Evolutionary conservation across 306 rosid genomes (phyloP).

Genomic region (Begonia masoniana): DNA sequence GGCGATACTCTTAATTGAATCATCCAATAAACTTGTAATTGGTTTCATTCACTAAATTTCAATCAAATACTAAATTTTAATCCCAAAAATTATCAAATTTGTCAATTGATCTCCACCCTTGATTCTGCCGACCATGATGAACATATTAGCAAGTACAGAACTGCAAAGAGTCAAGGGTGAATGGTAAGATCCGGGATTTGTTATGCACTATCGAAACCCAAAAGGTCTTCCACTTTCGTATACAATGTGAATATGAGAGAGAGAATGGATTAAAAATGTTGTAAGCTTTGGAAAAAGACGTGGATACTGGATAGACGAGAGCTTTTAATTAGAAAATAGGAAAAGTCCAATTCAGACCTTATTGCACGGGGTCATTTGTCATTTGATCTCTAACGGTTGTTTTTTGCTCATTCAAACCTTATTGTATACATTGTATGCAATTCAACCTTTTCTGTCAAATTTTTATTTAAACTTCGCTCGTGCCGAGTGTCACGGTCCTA

Average conservation of each 20-base stretch:
- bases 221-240: conserved; percentile 16
- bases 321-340: neutral
- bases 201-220: conserved; percentile 15
- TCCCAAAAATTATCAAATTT: neutral
- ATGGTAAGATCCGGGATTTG: conserved; percentile 7
- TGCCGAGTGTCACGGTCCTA: too few relatives aligned
- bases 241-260: conserved; percentile 1
- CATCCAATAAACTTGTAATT: too few relatives aligned
- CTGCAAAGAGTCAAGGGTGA: neutral
- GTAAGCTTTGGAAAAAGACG: conserved; percentile 10
- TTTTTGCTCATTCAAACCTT: too few relatives aligned
- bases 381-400: too few relatives aligned
- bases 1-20: too few relatives aligned
- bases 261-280: conserved; percentile 1
- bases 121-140: neutral
- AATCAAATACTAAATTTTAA: too few relatives aligned
- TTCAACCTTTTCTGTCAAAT: too few relatives aligned
- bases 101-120: neutral
- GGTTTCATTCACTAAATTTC: too few relatives aligned
- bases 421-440: too few relatives aligned
- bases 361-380: too few relatives aligned
- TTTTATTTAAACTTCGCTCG: too few relatives aligned
- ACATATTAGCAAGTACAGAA: neutral
- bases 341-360: too few relatives aligned
- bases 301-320: conserved; percentile 12